Conservation (phyloP, 1,284 basidiomycete genomes). For the Leccinum pachyderme region DNA sequence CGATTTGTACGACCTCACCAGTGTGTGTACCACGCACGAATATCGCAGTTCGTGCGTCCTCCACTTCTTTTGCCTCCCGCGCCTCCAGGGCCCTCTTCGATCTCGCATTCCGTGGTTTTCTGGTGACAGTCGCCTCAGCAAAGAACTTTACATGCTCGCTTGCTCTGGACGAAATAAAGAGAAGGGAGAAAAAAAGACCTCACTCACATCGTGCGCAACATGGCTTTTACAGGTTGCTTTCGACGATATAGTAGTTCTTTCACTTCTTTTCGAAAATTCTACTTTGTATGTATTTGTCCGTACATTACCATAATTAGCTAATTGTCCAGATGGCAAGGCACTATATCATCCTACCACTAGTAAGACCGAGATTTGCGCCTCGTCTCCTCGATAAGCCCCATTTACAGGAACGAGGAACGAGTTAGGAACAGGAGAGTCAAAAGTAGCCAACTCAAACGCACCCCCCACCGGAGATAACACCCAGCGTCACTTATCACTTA, state of each 20-base stretch:
- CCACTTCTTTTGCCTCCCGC: constrained; percentile 86
- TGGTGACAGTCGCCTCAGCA: constrained; percentile 28
- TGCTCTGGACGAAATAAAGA: not conserved
- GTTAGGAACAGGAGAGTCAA: not conserved
- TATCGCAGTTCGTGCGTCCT: constrained; percentile 81
- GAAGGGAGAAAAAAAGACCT: not conserved
- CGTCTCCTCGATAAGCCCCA: not conserved
- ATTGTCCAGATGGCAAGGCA: too few relatives aligned
- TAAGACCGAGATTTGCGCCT: not conserved
- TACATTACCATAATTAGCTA: not conserved
- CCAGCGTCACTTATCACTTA: not conserved
- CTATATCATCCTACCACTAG: not conserved
- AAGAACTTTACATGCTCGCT: too few relatives aligned
- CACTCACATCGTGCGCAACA: constrained; percentile 42
- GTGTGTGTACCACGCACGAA: constrained; percentile 90
- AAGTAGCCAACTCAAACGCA: not conserved
- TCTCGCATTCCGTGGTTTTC: constrained; percentile 96
- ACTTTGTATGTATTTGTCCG: not conserved
- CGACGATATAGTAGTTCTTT: constrained; percentile 9
- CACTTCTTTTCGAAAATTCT: not conserved
- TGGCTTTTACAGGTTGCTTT: constrained; percentile 8
- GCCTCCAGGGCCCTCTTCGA: constrained; percentile 92
- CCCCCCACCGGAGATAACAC: not conserved
- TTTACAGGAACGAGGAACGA: not conserved
- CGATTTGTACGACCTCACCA: constrained; percentile 76